Evolutionary conservation across 805 yeast species (phyloP).

Genomic region (Wickerhamiella nectarea): DNA sequence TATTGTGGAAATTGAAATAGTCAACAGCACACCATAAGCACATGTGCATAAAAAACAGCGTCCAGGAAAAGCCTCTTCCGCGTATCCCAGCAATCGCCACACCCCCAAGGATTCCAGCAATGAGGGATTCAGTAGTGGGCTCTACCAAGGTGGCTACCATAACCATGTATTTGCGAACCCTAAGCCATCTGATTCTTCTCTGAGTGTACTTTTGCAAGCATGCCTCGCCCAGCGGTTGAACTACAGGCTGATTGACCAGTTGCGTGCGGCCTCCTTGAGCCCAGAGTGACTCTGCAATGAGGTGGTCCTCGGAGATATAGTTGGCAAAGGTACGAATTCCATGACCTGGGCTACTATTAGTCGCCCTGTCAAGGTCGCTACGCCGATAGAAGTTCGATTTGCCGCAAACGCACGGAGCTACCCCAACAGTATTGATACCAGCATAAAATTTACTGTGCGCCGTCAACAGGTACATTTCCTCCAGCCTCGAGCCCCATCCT

Average conservation of each 20-base stretch:
- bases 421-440: conserved; percentile 53
- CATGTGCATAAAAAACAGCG: conserved; percentile 42
- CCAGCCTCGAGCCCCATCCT: conserved; percentile 52
- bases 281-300: conserved; percentile 84
- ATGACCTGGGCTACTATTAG: conserved; percentile 16
- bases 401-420: conserved; percentile 88
- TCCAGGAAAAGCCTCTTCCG: conserved; percentile 24
- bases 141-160: conserved; percentile 70
- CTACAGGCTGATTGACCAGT: conserved; percentile 61
- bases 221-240: conserved; percentile 51
- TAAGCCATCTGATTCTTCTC: conserved; percentile 69
- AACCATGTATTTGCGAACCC: conserved; percentile 82
- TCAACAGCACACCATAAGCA: conserved; percentile 53
- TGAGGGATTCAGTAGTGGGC: conserved; percentile 69
- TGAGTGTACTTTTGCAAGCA: conserved; percentile 41
- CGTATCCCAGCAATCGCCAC: conserved; percentile 30
- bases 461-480: conserved; percentile 73
- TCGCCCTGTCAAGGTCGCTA: conserved; percentile 38
- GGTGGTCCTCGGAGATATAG: conserved; percentile 84
- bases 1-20: conserved; percentile 39
- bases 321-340: conserved; percentile 61
- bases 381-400: conserved; percentile 67
- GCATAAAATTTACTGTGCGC: conserved; percentile 79
- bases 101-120: conserved; percentile 55
- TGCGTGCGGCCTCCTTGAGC: conserved; percentile 60